Evolutionary conservation across 1,284 basidiomycete species (phyloP), one percentile per base, ranked within the genome.

Genomic region (Trametes versicolor): DNA sequence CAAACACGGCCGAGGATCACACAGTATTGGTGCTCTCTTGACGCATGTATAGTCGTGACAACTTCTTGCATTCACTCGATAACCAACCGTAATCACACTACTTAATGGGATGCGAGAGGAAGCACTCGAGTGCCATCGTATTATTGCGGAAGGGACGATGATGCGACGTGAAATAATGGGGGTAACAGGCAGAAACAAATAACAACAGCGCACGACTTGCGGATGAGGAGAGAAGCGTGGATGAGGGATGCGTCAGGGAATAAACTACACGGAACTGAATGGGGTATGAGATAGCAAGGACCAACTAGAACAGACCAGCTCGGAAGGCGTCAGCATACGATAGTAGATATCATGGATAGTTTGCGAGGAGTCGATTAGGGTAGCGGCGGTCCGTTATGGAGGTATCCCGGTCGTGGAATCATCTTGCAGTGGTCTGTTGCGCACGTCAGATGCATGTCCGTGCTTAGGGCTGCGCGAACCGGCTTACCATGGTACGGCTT

Each of bases 401-500:
- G 67, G 62, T 62, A 60, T 66, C 59, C 52, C 58, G 58, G 61
- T 70, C 69, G 29, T 71, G 52, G 58, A 63, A 66, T 74, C 72
- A 76, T 70, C 75, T 76, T 60, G 73, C 73, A 41, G 70, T 71
- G 49, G 71, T 70, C 72, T 73, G 49, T 6, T n/a, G 23, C 4
- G 21, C 32, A 9, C 2, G 34, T 63, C 25, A 65, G 59, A 41
- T 3, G 13, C 25, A 10, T 3, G 23, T 4, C 32, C 50, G 17
- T 27, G n/a, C 13, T 55, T 23, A 43, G 8, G 12, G 13, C 1
- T 23, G 12, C 27, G 5, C 32, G 17, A 9, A 9, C 29, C 8
- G 12, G 64, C 72, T 60, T 49, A 77, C 80, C 70, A 82, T 77
- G 56, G 81, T 79, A 60, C 81, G 77, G 73, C 79, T 80, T n/a